These are phyloP conservation scores for Trametes cingulata DNA, from an alignment of 768 basidiomycete genomes.

Conservation along the genomic window DNA sequence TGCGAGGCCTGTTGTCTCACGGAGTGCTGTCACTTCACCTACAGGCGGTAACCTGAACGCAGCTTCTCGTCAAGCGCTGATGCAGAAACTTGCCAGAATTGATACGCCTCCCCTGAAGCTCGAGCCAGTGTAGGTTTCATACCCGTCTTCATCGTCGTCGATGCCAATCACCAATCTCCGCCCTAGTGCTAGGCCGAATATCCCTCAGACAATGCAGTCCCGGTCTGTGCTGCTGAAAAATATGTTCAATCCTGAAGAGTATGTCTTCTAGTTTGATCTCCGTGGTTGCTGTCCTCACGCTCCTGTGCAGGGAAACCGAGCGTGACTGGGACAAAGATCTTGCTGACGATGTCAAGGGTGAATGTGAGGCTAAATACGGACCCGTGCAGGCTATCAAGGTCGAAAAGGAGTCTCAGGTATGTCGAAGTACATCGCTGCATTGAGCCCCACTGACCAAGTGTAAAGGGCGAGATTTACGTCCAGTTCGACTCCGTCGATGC, in stretches of 20 bases:
- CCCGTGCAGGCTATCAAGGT: slow-evolving; percentile 85
- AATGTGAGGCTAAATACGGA: slow-evolving; percentile 92
- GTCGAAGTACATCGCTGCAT: slow-evolving; percentile 23
- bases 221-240: slow-evolving; percentile 87
- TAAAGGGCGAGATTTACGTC: slow-evolving; percentile 94
- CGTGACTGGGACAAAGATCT: slow-evolving; percentile 96
- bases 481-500: slow-evolving; percentile 81
- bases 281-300: not conserved
- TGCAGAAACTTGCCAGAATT: slow-evolving; percentile 99
- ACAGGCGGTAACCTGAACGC: slow-evolving; percentile 96
- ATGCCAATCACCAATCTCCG: not conserved
- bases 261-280: not conserved
- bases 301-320: slow-evolving; percentile 77
- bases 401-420: slow-evolving; percentile 89
- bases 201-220: slow-evolving; percentile 87
- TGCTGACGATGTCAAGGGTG: slow-evolving; percentile 92
- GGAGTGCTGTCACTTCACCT: not conserved
- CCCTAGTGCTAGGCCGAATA: slow-evolving; percentile 69
- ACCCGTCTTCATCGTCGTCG: no score
- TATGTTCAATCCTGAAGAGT: slow-evolving; percentile 78
- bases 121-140: slow-evolving; percentile 57
- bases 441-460: not conserved
- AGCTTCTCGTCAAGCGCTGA: slow-evolving; percentile 97
- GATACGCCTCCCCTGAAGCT: slow-evolving; percentile 60
- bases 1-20: no score